Evolutionary conservation across 2,329 filamentous ascomycete genomes (phyloP), one percentile per base, ranked within the genome.

Genomic region (Macrophomina tecta): DNA sequence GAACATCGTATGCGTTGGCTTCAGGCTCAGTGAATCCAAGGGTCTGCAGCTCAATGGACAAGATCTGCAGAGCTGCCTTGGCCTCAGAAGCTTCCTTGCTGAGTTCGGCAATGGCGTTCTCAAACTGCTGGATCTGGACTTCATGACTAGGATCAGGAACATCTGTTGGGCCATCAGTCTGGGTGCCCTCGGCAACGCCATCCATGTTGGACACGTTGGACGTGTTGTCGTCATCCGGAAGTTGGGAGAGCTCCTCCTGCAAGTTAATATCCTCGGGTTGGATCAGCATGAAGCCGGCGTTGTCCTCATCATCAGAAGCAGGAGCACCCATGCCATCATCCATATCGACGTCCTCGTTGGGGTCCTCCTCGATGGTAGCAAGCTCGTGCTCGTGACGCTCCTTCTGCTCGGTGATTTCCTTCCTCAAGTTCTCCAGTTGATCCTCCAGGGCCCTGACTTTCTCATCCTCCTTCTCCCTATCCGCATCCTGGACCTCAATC

Each of bases 11-110:
- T 30, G 73, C 71, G 7, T 71, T 72, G 16, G 75, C 70, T 16
- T 78, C 77, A 1, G 73, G 70, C 14, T 74, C 72, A 5, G 78
- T 70, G 68, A 83, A 79, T 32, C 80, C 77, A 18, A 83, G 76
- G 36, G 78, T 79, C 65, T 80, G 74, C 4, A 84, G 72, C 68
- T 83, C 80, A 28, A 83, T 78, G 9, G 77, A 74, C 14, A 83
- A 71, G 46, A 83, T 74, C 36, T 80, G 75, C 3, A 84, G 74
- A 5, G 77, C 74, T 4, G 79, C 75, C 68, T 78, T 77, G 5
- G 79, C 76, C 18, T 80, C 75, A 45, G 78, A 77, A 5, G 80
- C 75, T 65, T 80, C 73, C 12, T 73, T 71, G 55, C 72, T 75
- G 55, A 82, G 72, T 8, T 75, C 72, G 40, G 78, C 69, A 61